These are phyloP conservation scores for Pharus latifolius DNA, from an alignment of 176 grass and related monocot species.

Conservation along the genomic window DNA sequence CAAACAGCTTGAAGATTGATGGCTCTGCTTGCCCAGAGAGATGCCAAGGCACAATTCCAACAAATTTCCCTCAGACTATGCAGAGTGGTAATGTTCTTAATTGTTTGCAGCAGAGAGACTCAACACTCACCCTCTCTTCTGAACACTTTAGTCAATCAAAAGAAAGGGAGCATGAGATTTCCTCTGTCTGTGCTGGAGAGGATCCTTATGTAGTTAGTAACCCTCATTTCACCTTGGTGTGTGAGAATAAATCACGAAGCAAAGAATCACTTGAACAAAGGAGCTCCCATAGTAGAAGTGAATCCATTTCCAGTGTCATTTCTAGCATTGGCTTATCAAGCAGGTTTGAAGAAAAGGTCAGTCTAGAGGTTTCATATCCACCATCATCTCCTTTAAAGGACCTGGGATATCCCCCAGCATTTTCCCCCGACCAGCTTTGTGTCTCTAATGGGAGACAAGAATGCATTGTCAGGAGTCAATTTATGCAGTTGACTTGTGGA, in stretches of 20 bases:
- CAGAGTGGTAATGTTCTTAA: not conserved
- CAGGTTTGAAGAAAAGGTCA: constrained; percentile 34
- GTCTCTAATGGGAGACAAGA: not conserved
- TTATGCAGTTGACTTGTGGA: not conserved
- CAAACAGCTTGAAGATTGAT: constrained; percentile 21
- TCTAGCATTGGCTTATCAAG: constrained; percentile 26
- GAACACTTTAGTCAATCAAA: constrained; percentile 8
- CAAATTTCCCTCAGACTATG: constrained; percentile 1
- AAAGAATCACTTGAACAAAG: constrained; percentile 13
- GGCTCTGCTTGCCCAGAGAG: not conserved
- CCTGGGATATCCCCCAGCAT: not conserved
- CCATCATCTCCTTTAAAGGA: constrained; percentile 1
- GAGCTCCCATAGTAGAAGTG: constrained; percentile 24
- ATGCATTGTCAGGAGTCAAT: not conserved
- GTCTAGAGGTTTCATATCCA: not conserved
- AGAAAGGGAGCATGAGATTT: constrained; percentile 12
- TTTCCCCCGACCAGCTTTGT: constrained; percentile 6
- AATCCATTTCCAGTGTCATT: constrained; percentile 39
- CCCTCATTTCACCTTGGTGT: not conserved
- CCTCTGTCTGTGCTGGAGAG: not conserved
- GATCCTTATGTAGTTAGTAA: not conserved
- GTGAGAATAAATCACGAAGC: not conserved
- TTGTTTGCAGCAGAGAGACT: constrained; percentile 2
- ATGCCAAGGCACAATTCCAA: too few species aligned
- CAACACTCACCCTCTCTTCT: constrained; percentile 8